Evolutionary conservation across 176 grass and related monocot genomes (phyloP), one percentile per base, ranked within the genome.

Genomic region (Miscanthus lutarioriparius): DNA sequence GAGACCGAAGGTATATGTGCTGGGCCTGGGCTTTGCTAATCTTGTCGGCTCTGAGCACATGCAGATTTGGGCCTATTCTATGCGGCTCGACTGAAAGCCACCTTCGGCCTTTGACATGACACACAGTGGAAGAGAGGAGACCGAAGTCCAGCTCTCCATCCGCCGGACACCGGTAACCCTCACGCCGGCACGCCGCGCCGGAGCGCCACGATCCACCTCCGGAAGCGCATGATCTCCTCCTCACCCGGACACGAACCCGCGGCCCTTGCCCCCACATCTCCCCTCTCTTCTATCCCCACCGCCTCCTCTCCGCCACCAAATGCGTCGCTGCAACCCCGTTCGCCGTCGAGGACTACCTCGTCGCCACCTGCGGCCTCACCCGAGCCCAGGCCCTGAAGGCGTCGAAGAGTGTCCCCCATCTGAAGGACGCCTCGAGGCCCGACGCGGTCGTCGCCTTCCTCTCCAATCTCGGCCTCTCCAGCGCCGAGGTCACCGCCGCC

Each of bases 381-480:
- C 40, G 28, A 0, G 10, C 64, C 1, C 43, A 64, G 41, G 80
- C 86, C 2, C 16, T 3, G 32, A 88, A 72, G 66, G 80, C 66
- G 1, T 83, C 80, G 40, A 64, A 23, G 53, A 30, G 64, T 0
- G 12, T 83, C 74, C 51, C 80, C 74, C 54, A 71, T 67, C 40
- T 88, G 16, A 83, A 32, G 10, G 64, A 41, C 39, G 16, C 86
- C 16, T 40, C 80, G 32, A 77, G 0, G 39, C 81, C 75, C 54
- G 86, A 88, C 33, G 66, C 80, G 51, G 86, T 83, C 15, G 4
- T 72, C 53, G 51, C 53, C 41, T 87, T 88, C 68, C 87, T 84
- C 76, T 79, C 75, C 68, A 25, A 9, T 2, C 58, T 73, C 15
- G 87, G 81, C 68, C 10, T 88, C 44, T 16, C 81, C 12, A 59